These are phyloP conservation scores for Fomes fomentarius DNA, from an alignment of 1,284 basidiomycete genomes.

Conservation along the genomic window DNA sequence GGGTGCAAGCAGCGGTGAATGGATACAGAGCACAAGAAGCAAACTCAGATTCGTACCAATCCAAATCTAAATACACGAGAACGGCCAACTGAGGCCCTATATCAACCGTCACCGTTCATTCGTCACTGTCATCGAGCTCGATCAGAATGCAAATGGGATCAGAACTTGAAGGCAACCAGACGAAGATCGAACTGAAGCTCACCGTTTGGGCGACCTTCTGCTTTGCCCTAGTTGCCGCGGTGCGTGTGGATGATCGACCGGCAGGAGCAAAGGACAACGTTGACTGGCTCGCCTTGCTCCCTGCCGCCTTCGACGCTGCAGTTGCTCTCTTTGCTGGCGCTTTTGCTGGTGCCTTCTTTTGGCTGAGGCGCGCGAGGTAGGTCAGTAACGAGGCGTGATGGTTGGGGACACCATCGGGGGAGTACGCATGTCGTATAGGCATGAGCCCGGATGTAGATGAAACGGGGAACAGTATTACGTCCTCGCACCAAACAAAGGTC, in stretches of 20 bases:
- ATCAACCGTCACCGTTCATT: no score
- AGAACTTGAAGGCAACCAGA: not conserved
- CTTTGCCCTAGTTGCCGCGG: conserved; percentile 32
- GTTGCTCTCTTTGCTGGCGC: conserved; percentile 59
- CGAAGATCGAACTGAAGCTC: conserved; percentile 1
- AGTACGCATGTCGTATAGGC: no score
- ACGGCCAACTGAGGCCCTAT: no score
- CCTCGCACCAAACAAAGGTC: no score
- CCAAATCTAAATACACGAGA: conserved; percentile 3
- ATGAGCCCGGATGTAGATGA: no score
- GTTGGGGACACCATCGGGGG: no score
- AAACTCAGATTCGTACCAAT: no score
- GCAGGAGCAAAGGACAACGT: conserved; percentile 68
- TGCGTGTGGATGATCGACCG: conserved; percentile 46
- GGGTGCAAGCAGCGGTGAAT: no score
- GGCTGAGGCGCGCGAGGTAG: conserved; percentile 23
- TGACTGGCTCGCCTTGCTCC: conserved; percentile 47
- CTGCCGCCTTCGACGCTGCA: conserved; percentile 20
- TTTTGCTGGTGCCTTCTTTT: conserved; percentile 49
- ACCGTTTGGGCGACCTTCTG: conserved; percentile 33
- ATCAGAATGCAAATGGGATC: conserved; percentile 11
- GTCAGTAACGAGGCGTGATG: no score
- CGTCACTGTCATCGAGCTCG: conserved; percentile 28
- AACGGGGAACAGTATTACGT: no score
- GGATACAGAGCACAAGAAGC: no score